These are phyloP conservation scores for Sodiomyces alkalinus DNA, from an alignment of 2,329 filamentous ascomycete genomes.

Conservation along the genomic window DNA sequence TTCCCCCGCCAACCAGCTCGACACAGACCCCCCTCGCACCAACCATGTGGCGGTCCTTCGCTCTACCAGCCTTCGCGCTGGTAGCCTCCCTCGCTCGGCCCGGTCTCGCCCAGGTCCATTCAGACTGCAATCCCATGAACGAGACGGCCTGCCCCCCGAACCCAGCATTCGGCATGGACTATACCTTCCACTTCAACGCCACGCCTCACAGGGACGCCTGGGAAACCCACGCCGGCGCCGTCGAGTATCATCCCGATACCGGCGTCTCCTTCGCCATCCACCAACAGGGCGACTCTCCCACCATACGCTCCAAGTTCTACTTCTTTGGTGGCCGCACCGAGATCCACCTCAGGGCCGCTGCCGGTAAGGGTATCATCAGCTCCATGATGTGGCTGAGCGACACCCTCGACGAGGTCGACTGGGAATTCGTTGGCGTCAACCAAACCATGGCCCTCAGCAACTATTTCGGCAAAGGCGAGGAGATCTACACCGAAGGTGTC, in stretches of 20 bases:
- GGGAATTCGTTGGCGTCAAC: constrained; percentile 64
- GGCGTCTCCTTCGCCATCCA: constrained; percentile 60
- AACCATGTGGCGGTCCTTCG: constrained; percentile 13
- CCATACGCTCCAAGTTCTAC: constrained; percentile 65
- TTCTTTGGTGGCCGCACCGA: constrained; percentile 77
- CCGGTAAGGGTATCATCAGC: constrained; percentile 62
- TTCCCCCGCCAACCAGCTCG: not conserved
- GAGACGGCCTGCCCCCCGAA: constrained; percentile 51
- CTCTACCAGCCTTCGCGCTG: constrained; percentile 21
- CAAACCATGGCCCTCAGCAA: constrained; percentile 50
- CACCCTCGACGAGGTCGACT: constrained; percentile 77
- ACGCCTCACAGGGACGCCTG: constrained; percentile 46
- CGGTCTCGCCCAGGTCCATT: constrained; percentile 56
- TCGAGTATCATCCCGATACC: constrained; percentile 43
- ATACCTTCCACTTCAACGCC: constrained; percentile 49
- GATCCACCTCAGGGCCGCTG: constrained; percentile 60
- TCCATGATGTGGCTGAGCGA: constrained; percentile 74
- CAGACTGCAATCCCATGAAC: constrained; percentile 64
- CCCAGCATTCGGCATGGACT: constrained; percentile 50
- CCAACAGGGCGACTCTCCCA: constrained; percentile 60
- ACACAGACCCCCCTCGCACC: constrained; percentile 1
- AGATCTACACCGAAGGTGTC: constrained; percentile 46
- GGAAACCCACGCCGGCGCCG: constrained; percentile 51
- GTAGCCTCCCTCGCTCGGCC: constrained; percentile 28
- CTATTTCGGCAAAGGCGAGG: constrained; percentile 63